Evolutionary conservation across 257 asterid genomes (phyloP).

Genomic region (Anisodus acutangulus): DNA sequence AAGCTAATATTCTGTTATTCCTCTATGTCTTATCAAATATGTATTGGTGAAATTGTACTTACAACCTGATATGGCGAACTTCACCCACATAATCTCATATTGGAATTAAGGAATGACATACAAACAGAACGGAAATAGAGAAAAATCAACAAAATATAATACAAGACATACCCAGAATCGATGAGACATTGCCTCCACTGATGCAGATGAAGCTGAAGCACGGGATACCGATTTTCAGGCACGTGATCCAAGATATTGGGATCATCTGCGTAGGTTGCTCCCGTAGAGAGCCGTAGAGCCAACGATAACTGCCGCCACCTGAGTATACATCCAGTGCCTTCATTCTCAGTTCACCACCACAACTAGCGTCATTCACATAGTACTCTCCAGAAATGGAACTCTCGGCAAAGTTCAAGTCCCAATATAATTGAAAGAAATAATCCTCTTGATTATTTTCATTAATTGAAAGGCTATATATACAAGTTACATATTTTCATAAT

Average conservation of each 20-base stretch:
- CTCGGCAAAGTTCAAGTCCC: constrained; percentile 35
- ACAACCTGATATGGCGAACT: neutral
- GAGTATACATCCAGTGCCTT: neutral
- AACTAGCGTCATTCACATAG: neutral
- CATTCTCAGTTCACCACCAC: too few relatives aligned
- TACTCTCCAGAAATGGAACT: constrained; percentile 84
- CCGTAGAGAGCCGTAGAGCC: constrained; percentile 83
- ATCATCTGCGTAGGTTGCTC: constrained; percentile 80
- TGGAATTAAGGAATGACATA: neutral
- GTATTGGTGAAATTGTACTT: neutral
- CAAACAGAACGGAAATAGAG: neutral
- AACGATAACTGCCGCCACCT: constrained; percentile 64
- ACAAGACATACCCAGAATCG: constrained; percentile 72
- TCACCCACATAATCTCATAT: neutral
- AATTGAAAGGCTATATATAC: too few relatives aligned
- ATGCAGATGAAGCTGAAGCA: constrained; percentile 46
- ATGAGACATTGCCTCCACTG: constrained; percentile 74
- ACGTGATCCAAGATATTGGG: constrained; percentile 82
- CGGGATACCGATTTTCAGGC: constrained; percentile 56
- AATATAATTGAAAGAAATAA: too few relatives aligned
- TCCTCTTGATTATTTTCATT: too few relatives aligned
- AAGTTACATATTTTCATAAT: too few relatives aligned
- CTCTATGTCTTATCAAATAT: neutral
- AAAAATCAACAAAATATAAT: neutral
- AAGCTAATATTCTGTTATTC: neutral